Evolutionary conservation across 2,329 filamentous ascomycete species (phyloP).

Genomic region (Madurella mycetomatis): DNA sequence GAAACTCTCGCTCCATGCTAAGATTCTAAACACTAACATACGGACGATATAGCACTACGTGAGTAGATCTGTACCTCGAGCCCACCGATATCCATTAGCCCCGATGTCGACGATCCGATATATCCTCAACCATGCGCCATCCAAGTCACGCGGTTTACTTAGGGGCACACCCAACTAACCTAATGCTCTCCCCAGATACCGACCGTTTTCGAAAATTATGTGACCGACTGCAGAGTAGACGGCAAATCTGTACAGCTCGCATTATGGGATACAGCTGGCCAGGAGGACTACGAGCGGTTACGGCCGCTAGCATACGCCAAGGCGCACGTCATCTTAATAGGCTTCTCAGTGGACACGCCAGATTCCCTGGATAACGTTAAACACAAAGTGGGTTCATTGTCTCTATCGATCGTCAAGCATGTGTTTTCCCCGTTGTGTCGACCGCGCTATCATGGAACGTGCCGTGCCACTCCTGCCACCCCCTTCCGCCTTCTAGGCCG

Average conservation of each 20-base stretch:
- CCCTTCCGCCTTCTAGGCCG: neutral
- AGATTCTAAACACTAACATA: conserved; percentile 19
- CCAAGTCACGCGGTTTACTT: too few species aligned
- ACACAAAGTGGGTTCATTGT: conserved; percentile 65
- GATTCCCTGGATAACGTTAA: conserved; percentile 98
- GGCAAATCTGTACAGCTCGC: conserved; percentile 98
- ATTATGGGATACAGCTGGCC: conserved; percentile 98
- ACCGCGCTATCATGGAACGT: neutral
- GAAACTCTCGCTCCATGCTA: neutral
- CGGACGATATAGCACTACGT: conserved; percentile 54
- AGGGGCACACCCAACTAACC: conserved; percentile 1
- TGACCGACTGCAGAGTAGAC: conserved; percentile 96
- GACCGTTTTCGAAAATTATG: conserved; percentile 98
- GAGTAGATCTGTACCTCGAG: conserved; percentile 30
- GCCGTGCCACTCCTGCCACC: conserved; percentile 2
- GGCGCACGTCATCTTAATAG: conserved; percentile 94
- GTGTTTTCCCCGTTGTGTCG: neutral
- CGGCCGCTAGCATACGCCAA: conserved; percentile 94
- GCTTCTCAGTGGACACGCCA: conserved; percentile 89
- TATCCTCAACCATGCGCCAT: too few species aligned
- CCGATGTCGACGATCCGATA: neutral
- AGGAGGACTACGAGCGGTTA: conserved; percentile 96
- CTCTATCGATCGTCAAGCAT: neutral
- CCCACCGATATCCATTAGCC: conserved; percentile 1
- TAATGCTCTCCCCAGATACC: conserved; percentile 59